Percentiles rank a stretch among this genome's conserved stretches.
Evolutionary conservation across 306 rosid species (phyloP).

Genomic region (Potentilla sterilis): DNA sequence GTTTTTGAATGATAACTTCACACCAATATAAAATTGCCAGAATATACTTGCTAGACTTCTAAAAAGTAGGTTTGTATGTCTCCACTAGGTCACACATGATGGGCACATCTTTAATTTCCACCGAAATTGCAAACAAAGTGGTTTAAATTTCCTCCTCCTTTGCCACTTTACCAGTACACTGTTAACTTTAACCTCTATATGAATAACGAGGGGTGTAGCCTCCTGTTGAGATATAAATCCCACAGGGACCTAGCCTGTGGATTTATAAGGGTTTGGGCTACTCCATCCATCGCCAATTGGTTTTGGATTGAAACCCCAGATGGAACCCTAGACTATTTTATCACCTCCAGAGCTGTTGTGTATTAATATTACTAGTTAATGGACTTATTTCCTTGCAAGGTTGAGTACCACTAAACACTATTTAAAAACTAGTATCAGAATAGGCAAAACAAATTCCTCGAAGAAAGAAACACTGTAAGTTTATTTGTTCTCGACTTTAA

Average conservation of each 20-base stretch:
- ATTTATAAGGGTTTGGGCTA: too few relatives aligned
- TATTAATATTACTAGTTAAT: background rate
- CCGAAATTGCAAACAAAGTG: background rate
- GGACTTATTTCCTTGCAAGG: background rate
- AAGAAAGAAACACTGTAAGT: background rate
- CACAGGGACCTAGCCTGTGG: too few relatives aligned
- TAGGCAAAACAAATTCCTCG: background rate
- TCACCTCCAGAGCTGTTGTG: background rate
- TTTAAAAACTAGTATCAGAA: background rate
- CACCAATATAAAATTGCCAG: background rate
- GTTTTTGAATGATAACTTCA: background rate
- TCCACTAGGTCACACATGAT: background rate
- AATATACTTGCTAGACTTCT: background rate
- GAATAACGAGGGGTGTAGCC: background rate
- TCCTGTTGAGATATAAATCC: too few relatives aligned
- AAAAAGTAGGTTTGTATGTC: background rate
- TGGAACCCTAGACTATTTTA: too few relatives aligned
- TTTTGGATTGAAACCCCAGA: too few relatives aligned
- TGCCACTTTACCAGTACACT: slow-evolving; percentile 1
- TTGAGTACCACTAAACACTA: background rate
- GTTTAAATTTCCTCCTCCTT: background rate
- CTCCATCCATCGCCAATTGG: too few relatives aligned
- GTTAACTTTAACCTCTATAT: background rate
- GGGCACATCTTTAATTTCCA: background rate
- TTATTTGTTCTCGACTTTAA: background rate